Conservation (phyloP, 2,329 filamentous ascomycete genomes). For the Diaporthe velutina region DNA sequence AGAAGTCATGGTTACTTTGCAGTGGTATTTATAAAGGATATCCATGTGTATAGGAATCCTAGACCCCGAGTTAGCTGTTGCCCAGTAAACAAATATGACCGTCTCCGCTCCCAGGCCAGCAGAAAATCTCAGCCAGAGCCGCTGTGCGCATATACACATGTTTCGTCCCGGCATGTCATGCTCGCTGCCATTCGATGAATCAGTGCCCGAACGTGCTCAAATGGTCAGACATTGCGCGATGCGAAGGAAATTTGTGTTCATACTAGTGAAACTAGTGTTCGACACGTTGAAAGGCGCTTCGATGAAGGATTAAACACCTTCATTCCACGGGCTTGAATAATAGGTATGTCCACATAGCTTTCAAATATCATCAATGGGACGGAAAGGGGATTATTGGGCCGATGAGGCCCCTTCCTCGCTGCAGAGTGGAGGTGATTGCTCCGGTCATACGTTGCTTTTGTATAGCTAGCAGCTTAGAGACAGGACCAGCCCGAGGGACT, state of each 20-base stretch:
- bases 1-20: too few relatives aligned
- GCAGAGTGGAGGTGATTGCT: too few relatives aligned
- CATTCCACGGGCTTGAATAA: not conserved
- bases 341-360: too few relatives aligned
- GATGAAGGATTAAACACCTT: not conserved
- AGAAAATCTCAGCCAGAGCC: not conserved
- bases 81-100: not conserved
- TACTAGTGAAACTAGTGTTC: not conserved
- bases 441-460: too few relatives aligned
- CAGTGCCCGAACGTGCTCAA: not conserved
- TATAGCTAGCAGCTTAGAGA: too few relatives aligned
- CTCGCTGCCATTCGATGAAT: not conserved
- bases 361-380: too few relatives aligned
- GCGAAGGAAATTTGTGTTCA: not conserved
- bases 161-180: not conserved
- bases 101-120: not conserved
- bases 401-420: too few relatives aligned
- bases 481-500: too few relatives aligned
- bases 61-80: not conserved
- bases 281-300: not conserved
- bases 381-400: too few relatives aligned
- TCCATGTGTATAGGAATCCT: too few relatives aligned
- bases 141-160: not conserved
- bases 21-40: too few relatives aligned
- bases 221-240: not conserved